A percentile compares a stretch with the other conserved stretches of the same genome.
Conservation (phyloP, 805 yeast species). For the Hanseniaspora lachancei region DNA sequence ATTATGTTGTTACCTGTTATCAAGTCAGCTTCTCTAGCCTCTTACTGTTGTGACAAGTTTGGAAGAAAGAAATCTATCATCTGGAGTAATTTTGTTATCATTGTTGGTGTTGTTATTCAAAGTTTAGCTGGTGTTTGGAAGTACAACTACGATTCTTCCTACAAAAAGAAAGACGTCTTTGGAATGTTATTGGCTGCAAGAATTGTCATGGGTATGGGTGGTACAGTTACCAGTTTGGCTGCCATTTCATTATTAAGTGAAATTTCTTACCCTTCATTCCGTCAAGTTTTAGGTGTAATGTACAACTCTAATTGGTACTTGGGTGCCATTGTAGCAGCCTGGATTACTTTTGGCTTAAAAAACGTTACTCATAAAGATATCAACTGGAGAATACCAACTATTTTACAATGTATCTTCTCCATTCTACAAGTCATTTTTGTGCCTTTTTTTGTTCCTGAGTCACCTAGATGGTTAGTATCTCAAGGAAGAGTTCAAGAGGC, state of each 20-base stretch:
- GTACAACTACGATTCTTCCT: conserved; percentile 25
- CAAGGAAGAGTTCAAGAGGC: conserved; percentile 36
- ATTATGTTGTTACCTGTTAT: conserved; percentile 23
- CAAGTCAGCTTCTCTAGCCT: neutral
- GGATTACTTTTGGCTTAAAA: conserved; percentile 38
- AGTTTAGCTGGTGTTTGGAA: conserved; percentile 20
- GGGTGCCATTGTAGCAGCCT: conserved; percentile 40
- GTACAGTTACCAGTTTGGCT: conserved; percentile 30
- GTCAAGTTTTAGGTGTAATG: conserved; percentile 32
- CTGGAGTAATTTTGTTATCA: conserved; percentile 19
- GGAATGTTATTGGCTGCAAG: conserved; percentile 33
- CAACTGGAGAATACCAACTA: conserved; percentile 42
- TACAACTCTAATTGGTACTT: conserved; percentile 41
- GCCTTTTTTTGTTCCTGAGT: conserved; percentile 31
- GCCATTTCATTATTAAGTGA: conserved; percentile 40
- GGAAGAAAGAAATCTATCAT: conserved; percentile 30
- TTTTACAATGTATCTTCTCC: conserved; percentile 36
- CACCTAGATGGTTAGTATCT: conserved; percentile 35
- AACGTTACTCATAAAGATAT: conserved; percentile 13
- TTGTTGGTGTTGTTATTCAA: conserved; percentile 14
- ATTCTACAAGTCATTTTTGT: neutral
- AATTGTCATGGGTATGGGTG: conserved; percentile 37
- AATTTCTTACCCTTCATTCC: conserved; percentile 31
- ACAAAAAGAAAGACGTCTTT: conserved; percentile 28
- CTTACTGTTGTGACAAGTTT: conserved; percentile 26